These are phyloP conservation scores for Volvox reticuliferus DNA, from an alignment of 139 green algal genomes.

Conservation along the genomic window DNA sequence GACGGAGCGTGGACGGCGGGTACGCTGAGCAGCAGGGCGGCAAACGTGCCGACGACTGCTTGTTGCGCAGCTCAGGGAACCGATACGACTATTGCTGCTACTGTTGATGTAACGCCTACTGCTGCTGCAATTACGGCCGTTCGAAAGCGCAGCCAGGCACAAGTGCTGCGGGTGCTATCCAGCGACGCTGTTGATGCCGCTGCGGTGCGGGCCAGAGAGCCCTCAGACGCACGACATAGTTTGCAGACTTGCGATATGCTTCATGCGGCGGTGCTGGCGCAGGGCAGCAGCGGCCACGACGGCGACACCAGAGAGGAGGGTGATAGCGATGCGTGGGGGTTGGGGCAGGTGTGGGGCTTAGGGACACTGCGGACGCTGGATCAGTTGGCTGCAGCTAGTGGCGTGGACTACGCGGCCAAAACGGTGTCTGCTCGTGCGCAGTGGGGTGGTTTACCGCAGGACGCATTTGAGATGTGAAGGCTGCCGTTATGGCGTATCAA, in stretches of 20 bases:
- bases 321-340: conserved; percentile 7
- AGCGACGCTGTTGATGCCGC: neutral
- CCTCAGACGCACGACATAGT: neutral
- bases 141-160: neutral
- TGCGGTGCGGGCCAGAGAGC: no score
- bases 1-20: neutral
- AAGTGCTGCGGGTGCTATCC: conserved; percentile 2
- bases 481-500: no score
- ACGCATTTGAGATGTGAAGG: conserved; percentile 2
- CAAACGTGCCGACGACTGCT: neutral
- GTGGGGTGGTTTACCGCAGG: conserved; percentile 16
- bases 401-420: conserved; percentile 51
- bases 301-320: neutral
- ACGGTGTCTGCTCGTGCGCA: neutral
- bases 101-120: no score
- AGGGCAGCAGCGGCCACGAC: neutral
- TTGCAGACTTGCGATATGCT: neutral
- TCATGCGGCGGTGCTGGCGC: neutral
- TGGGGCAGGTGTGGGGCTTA: conserved; percentile 58
- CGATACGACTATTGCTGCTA: no score
- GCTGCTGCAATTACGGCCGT: neutral
- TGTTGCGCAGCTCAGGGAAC: no score
- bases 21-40: neutral
- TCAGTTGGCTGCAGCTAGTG: conserved; percentile 41
- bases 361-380: conserved; percentile 48